These are phyloP conservation scores for Scheffersomyces lignicola DNA, from an alignment of 1,139 yeast species.

Conservation along the genomic window DNA sequence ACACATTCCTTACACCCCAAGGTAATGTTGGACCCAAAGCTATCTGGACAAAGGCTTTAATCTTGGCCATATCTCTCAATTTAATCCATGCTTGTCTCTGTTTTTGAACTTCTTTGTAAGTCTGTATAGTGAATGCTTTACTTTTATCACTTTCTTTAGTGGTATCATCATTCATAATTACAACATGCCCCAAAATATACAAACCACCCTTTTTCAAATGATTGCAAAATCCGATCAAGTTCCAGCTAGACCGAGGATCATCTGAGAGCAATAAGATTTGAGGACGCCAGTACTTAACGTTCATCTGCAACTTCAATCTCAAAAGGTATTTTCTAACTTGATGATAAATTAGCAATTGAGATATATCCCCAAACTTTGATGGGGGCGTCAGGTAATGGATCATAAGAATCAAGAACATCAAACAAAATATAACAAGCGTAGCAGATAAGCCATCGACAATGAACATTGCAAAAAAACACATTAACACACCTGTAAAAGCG, in stretches of 20 bases:
- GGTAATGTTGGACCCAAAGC: slow-evolving; percentile 84
- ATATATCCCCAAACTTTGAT: slow-evolving; percentile 96
- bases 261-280: slow-evolving; percentile 86
- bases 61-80: slow-evolving; percentile 69
- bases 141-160: slow-evolving; percentile 12
- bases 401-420: slow-evolving; percentile 64
- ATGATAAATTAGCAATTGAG: slow-evolving; percentile 90
- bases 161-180: slow-evolving; percentile 54
- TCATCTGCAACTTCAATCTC: slow-evolving; percentile 76
- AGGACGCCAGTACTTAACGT: slow-evolving; percentile 97
- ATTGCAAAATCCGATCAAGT: slow-evolving; percentile 88
- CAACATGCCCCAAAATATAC: slow-evolving; percentile 89
- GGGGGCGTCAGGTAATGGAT: slow-evolving; percentile 94
- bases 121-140: slow-evolving; percentile 28
- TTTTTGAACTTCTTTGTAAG: slow-evolving; percentile 62
- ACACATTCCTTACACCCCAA: slow-evolving; percentile 96
- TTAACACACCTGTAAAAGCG: slow-evolving; percentile 71
- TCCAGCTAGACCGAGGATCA: slow-evolving; percentile 90
- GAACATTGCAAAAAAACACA: slow-evolving; percentile 83
- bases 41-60: slow-evolving; percentile 92
- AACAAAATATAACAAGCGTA: slow-evolving; percentile 64
- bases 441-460: slow-evolving; percentile 93
- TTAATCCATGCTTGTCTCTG: slow-evolving; percentile 84
- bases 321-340: slow-evolving; percentile 90
- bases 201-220: slow-evolving; percentile 93